These are phyloP conservation scores for Andrographis paniculata DNA, from an alignment of 305 asterid genomes.

Conservation along the genomic window DNA sequence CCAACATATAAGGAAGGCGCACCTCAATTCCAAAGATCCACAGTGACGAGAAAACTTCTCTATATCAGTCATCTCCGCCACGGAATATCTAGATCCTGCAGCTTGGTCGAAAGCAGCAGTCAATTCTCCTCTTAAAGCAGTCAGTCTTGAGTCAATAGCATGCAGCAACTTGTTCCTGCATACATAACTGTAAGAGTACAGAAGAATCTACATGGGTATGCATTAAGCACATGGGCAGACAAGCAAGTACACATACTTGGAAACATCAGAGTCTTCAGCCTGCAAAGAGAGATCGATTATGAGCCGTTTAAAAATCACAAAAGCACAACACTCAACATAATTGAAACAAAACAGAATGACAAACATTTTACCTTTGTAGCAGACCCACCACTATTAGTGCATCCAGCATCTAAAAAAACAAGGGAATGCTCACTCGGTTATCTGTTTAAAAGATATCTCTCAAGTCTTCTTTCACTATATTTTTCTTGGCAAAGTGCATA, in stretches of 20 bases:
- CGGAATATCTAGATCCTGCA: slow-evolving; percentile 45
- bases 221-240: slow-evolving; percentile 12
- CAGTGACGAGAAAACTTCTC: slow-evolving; percentile 61
- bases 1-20: slow-evolving; percentile 11
- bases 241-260: slow-evolving; percentile 57
- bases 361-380: slow-evolving; percentile 31
- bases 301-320: slow-evolving; percentile 14
- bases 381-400: slow-evolving; percentile 26
- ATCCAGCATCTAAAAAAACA: slow-evolving; percentile 31
- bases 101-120: slow-evolving; percentile 55
- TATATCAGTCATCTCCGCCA: slow-evolving; percentile 46
- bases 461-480: too few relatives aligned
- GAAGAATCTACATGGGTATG: slow-evolving; percentile 11
- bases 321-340: slow-evolving; percentile 4
- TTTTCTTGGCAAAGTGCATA: slow-evolving; percentile 13
- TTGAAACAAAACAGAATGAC: background rate
- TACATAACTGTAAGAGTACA: slow-evolving; percentile 17
- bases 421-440: slow-evolving; percentile 16
- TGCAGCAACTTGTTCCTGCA: slow-evolving; percentile 79
- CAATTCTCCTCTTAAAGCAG: slow-evolving; percentile 58
- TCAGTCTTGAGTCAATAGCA: slow-evolving; percentile 79
- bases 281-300: slow-evolving; percentile 29
- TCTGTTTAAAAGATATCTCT: too few relatives aligned
- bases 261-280: slow-evolving; percentile 63
- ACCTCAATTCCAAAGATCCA: slow-evolving; percentile 80